Conservation (phyloP, 805 yeast genomes). For the Candida caryicola region DNA sequence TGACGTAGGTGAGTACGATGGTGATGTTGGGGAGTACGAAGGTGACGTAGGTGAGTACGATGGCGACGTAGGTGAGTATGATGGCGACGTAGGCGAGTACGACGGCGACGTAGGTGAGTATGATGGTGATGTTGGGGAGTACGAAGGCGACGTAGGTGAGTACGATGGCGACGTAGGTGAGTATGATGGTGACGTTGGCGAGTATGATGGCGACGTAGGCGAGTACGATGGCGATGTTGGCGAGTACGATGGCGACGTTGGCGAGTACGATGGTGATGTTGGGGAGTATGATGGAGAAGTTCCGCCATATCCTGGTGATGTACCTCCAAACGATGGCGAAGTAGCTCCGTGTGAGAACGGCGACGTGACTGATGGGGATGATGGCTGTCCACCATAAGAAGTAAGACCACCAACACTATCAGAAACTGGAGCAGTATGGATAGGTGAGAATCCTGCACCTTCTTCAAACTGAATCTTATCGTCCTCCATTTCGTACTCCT, state of each 20-base stretch:
- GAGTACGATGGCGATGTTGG: constrained; percentile 74
- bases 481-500: constrained; percentile 58
- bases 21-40: constrained; percentile 64
- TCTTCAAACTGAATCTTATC: constrained; percentile 62
- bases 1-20: constrained; percentile 74
- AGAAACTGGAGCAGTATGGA: constrained; percentile 80
- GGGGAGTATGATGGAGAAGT: constrained; percentile 74
- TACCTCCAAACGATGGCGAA: constrained; percentile 53
- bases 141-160: constrained; percentile 57
- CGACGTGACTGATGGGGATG: constrained; percentile 51
- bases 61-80: constrained; percentile 73
- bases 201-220: constrained; percentile 68
- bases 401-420: constrained; percentile 81
- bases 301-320: constrained; percentile 54
- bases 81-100: constrained; percentile 55
- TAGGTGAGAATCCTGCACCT: constrained; percentile 88
- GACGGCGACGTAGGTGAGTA: constrained; percentile 54
- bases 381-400: constrained; percentile 73
- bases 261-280: constrained; percentile 61
- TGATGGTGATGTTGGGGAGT: constrained; percentile 77
- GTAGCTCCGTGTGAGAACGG: constrained; percentile 53
- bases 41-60: constrained; percentile 58
- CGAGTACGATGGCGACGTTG: constrained; percentile 56
- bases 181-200: constrained; percentile 79
- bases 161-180: constrained; percentile 48